Conservation (phyloP, 768 basidiomycete genomes). For the Cystobasidium tubakii region DNA sequence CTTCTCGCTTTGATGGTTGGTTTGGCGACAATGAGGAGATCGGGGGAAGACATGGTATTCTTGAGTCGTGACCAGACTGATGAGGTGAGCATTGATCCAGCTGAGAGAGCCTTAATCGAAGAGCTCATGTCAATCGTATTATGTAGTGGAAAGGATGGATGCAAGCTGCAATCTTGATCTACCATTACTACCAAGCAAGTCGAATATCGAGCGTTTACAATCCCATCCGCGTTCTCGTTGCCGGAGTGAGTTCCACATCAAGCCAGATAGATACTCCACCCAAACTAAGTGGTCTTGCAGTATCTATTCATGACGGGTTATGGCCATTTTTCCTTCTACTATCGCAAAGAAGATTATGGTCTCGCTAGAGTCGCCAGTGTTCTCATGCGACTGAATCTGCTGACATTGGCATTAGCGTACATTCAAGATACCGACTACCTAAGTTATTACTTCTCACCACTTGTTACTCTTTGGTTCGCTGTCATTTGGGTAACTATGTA, state of each 20-base stretch:
- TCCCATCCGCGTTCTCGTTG: slow-evolving; percentile 77
- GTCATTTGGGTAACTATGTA: slow-evolving; percentile 76
- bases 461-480: slow-evolving; percentile 80
- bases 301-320: slow-evolving; percentile 80
- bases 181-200: slow-evolving; percentile 82
- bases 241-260: slow-evolving; percentile 53
- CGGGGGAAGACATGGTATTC: slow-evolving; percentile 71
- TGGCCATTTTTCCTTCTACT: slow-evolving; percentile 63
- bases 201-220: slow-evolving; percentile 90
- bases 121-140: not conserved
- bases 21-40: slow-evolving; percentile 61
- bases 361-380: slow-evolving; percentile 70
- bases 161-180: slow-evolving; percentile 87
- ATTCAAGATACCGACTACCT: slow-evolving; percentile 88
- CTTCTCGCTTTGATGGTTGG: slow-evolving; percentile 58
- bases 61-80: slow-evolving; percentile 88
- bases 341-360: slow-evolving; percentile 81
- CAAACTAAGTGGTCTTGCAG: not conserved
- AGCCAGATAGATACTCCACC: no score
- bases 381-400: slow-evolving; percentile 72
- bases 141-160: slow-evolving; percentile 88
- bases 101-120: not conserved
- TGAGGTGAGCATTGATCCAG: slow-evolving; percentile 51
- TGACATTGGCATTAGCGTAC: slow-evolving; percentile 75
- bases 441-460: slow-evolving; percentile 81